Conservation (phyloP, 306 rosid species). For the Acmispon strigosus region DNA sequence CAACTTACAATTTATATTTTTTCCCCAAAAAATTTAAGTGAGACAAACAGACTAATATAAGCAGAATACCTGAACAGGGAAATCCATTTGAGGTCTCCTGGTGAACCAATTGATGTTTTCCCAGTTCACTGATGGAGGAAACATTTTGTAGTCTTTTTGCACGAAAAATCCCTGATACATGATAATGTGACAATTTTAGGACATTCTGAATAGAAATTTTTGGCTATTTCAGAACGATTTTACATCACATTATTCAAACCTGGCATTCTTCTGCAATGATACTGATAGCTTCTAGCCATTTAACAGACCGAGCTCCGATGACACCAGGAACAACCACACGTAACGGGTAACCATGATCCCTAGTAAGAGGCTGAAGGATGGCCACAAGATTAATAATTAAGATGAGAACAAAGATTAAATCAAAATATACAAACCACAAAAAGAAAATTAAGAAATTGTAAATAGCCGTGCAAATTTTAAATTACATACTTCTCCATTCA, state of each 20-base stretch:
- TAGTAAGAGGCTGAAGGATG: conserved; percentile 53
- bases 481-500: conserved; percentile 85
- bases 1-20: not conserved
- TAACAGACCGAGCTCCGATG: conserved; percentile 96
- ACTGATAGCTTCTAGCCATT: conserved; percentile 79
- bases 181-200: conserved; percentile 12
- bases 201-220: not conserved
- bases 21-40: not conserved
- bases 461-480: not conserved
- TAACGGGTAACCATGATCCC: conserved; percentile 96
- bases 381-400: conserved; percentile 15
- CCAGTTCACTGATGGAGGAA: conserved; percentile 95
- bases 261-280: conserved; percentile 77
- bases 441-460: not conserved
- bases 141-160: conserved; percentile 98
- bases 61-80: conserved; percentile 82
- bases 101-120: conserved; percentile 83
- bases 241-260: conserved; percentile 37
- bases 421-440: not conserved
- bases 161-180: conserved; percentile 80
- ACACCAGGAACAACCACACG: conserved; percentile 92
- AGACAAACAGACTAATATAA: not conserved
- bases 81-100: conserved; percentile 94
- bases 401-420: conserved; percentile 2
- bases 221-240: not conserved